Base-by-base conservation (phyloP, 1,284 basidiomycete genomes). In the Coniferiporia weirii region DNA sequence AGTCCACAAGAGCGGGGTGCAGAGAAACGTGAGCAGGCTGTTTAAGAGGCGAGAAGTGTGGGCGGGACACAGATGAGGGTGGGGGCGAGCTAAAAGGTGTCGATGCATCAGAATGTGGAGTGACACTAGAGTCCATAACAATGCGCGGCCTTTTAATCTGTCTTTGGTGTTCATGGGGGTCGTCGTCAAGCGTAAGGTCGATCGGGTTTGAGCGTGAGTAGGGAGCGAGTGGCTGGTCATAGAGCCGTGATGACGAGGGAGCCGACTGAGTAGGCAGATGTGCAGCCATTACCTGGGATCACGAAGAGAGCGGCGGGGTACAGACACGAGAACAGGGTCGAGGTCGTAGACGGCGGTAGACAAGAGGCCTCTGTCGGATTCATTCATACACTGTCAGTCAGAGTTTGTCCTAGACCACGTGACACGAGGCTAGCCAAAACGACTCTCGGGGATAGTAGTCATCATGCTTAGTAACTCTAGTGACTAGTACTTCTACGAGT, bases 151-250 rank as follows among this genome's bases (percentile, higher is more conserved):
- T 78, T 68, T 77, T 79, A 62, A 66, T 61, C 59, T 64, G 69
- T 68, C 73, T 66, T 38, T 68, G 64, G 44, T 70, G 64, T 54
- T 64, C 58, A 63, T 68, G 67, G 63, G 77, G 76, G 65, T 81
- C 79, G 68, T 83, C 82, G 68, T 84, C 82, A 54, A 73, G 71
- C n/a, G 83, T 85, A 62, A 85, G 75, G 74, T 85, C 83, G 65
- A 85, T 85, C 64, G 75, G 78, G 61, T 76, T 74, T 43, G 73
- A 68, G 58, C 71, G 71, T 58, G 57, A 50, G 49, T 45, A 51
- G 46, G 60, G 19, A 27, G 55, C 19, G 44, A 43, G 49, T 19
- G 48, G n/a, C 8, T 56, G 54, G 13, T 36, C 47, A 52, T 43
- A 56, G 49, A 56, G 58, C 57, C 50, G 19, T n/a, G 54, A 22